Evolutionary conservation across 1,284 basidiomycete genomes (phyloP).

Genomic region (Ustilago trichophora): DNA sequence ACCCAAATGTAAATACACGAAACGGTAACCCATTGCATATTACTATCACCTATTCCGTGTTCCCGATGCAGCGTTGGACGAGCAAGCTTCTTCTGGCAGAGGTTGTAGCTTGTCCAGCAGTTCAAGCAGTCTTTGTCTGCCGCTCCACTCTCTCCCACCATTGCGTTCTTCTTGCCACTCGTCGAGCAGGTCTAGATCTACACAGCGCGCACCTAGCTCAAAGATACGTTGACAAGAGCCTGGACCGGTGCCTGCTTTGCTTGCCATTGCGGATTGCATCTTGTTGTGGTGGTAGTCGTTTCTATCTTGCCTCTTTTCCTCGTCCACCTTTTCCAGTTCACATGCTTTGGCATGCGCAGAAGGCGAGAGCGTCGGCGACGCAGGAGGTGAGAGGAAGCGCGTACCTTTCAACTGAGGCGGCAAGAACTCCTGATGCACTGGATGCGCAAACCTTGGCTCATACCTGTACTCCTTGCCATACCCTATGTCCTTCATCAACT

Average conservation of each 20-base stretch:
- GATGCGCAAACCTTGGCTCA: conserved; percentile 79
- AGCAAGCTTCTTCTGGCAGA: not conserved
- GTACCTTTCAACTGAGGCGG: conserved; percentile 67
- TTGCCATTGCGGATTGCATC: conserved; percentile 18
- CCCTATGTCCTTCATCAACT: conserved; percentile 81
- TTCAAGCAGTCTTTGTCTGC: conserved; percentile 59
- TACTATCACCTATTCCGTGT: too few relatives aligned
- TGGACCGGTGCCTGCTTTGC: conserved; percentile 45
- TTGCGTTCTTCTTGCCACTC: conserved; percentile 79
- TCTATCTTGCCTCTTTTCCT: not conserved
- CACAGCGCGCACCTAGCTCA: conserved; percentile 65
- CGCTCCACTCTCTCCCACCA: conserved; percentile 75
- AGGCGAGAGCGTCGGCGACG: conserved; percentile 65
- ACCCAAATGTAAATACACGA: too few relatives aligned
- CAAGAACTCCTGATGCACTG: conserved; percentile 68
- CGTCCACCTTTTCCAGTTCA: not conserved
- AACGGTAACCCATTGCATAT: too few relatives aligned
- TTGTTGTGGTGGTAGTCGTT: conserved; percentile 15
- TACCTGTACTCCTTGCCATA: conserved; percentile 73
- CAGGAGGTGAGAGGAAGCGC: conserved; percentile 72
- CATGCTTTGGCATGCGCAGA: not conserved
- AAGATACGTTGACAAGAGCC: conserved; percentile 60
- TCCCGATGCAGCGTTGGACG: too few relatives aligned
- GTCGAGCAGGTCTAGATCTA: conserved; percentile 77
- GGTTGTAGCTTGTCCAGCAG: conserved; percentile 5